A percentile compares a stretch with the other conserved stretches of the same genome.
These are phyloP conservation scores for Flaveria linearis DNA, from an alignment of 129 eudicot genomes.

Conservation along the genomic window DNA sequence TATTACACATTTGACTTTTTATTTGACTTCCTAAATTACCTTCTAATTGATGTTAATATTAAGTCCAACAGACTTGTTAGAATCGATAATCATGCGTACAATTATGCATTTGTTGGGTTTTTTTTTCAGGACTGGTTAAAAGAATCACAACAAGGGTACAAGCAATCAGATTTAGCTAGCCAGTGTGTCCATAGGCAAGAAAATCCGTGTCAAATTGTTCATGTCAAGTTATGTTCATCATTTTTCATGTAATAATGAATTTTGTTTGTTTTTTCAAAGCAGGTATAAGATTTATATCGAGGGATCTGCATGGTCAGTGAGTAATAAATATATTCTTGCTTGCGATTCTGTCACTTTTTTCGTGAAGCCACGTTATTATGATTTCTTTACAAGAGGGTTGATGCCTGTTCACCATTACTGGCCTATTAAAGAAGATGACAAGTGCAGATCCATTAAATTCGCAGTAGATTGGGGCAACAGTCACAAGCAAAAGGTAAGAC, in stretches of 20 bases:
- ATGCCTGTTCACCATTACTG: constrained; percentile 76
- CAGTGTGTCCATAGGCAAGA: constrained; percentile 73
- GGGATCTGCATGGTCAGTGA: constrained; percentile 92
- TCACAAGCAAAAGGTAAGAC: constrained; percentile 56
- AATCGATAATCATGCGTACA: constrained; percentile 10
- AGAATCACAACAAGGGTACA: constrained; percentile 55
- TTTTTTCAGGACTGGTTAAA: constrained; percentile 56
- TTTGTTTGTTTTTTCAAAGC: constrained; percentile 11
- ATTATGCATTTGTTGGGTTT: not conserved
- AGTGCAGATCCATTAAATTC: constrained; percentile 68
- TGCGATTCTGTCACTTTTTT: constrained; percentile 76
- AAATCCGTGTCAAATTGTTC: not conserved
- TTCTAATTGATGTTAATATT: no score
- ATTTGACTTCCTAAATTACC: no score
- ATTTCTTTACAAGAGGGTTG: constrained; percentile 81
- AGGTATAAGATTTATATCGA: constrained; percentile 89
- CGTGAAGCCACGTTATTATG: constrained; percentile 67
- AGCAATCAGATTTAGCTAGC: constrained; percentile 59
- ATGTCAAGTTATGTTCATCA: not conserved
- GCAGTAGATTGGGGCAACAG: constrained; percentile 92
- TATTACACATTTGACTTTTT: no score
- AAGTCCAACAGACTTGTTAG: not conserved
- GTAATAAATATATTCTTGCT: constrained; percentile 83
- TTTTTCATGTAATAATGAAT: not conserved
- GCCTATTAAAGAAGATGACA: constrained; percentile 60